phyloP scores from a whole-genome alignment of 345 rosid genomes.

The Limnanthes douglasii region DNA sequence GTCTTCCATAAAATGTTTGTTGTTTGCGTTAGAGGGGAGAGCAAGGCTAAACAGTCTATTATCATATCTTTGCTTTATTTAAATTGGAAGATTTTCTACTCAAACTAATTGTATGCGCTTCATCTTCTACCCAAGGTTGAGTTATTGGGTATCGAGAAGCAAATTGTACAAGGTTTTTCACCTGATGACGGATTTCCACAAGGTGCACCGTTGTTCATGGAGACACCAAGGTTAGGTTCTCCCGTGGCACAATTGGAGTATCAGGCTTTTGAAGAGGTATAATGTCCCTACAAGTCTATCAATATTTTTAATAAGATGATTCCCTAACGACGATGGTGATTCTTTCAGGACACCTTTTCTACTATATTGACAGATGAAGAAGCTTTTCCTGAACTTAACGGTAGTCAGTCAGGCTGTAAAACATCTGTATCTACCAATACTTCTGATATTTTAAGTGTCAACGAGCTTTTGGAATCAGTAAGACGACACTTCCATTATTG shows the following conservation, averaged over 20 bases:
- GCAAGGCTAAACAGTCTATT: too few relatives aligned
- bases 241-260: conserved; percentile 34
- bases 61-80: too few relatives aligned
- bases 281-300: neutral
- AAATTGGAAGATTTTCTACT: too few relatives aligned
- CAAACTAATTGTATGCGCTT: too few relatives aligned
- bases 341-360: conserved; percentile 29
- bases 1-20: too few relatives aligned
- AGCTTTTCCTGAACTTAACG: conserved; percentile 30
- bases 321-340: conserved; percentile 2
- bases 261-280: conserved; percentile 37
- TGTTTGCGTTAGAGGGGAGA: too few relatives aligned
- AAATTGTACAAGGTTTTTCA: conserved; percentile 36
- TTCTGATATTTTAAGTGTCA: conserved; percentile 33
- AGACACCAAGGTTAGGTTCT: conserved; percentile 49
- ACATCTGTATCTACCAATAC: conserved; percentile 25
- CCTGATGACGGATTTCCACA: conserved; percentile 57
- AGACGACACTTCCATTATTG: conserved; percentile 7
- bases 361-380: conserved; percentile 40
- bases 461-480: conserved; percentile 57
- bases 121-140: conserved; percentile 31
- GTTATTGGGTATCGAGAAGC: conserved; percentile 25
- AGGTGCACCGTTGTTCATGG: conserved; percentile 49
- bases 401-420: conserved; percentile 47
- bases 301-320: neutral